Evolutionary conservation across 805 yeast species (phyloP).

Genomic region (Kodamaea neixiangensis): DNA sequence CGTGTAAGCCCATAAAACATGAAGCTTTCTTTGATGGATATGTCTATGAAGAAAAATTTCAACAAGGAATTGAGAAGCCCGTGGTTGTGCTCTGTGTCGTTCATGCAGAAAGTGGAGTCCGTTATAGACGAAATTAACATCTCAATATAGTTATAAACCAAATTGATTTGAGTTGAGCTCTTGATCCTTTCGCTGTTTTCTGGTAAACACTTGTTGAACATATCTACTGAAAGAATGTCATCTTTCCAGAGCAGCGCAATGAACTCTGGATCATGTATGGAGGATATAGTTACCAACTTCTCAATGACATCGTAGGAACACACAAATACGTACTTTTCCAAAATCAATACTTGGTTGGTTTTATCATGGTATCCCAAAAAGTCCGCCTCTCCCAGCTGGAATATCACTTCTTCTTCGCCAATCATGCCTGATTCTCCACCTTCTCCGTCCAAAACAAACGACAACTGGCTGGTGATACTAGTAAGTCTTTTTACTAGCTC

Average conservation of each 20-base stretch:
- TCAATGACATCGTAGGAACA: conserved; percentile 62
- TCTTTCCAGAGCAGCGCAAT: conserved; percentile 25
- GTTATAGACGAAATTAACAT: conserved; percentile 48
- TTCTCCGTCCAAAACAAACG: conserved; percentile 29
- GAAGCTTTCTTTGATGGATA: conserved; percentile 41
- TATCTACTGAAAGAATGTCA: conserved; percentile 30
- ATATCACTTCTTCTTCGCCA: conserved; percentile 2
- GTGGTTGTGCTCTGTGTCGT: conserved; percentile 14
- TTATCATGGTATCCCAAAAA: conserved; percentile 28
- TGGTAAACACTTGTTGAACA: conserved; percentile 46
- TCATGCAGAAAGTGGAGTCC: conserved; percentile 28
- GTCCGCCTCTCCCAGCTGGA: conserved; percentile 20
- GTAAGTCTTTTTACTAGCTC: conserved; percentile 18
- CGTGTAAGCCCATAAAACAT: conserved; percentile 57
- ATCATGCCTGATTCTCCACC: conserved; percentile 8
- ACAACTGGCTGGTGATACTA: conserved; percentile 19
- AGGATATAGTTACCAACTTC: conserved; percentile 32
- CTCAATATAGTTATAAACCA: conserved; percentile 54
- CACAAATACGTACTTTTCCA: conserved; percentile 52
- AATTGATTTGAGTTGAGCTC: conserved; percentile 44
- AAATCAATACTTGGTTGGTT: conserved; percentile 31
- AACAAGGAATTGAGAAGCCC: conserved; percentile 27
- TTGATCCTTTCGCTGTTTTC: conserved; percentile 47
- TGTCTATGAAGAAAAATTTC: conserved; percentile 42
- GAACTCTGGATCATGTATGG: conserved; percentile 24